Base-by-base conservation (phyloP, 768 basidiomycete genomes). In the Russula brevipes region DNA sequence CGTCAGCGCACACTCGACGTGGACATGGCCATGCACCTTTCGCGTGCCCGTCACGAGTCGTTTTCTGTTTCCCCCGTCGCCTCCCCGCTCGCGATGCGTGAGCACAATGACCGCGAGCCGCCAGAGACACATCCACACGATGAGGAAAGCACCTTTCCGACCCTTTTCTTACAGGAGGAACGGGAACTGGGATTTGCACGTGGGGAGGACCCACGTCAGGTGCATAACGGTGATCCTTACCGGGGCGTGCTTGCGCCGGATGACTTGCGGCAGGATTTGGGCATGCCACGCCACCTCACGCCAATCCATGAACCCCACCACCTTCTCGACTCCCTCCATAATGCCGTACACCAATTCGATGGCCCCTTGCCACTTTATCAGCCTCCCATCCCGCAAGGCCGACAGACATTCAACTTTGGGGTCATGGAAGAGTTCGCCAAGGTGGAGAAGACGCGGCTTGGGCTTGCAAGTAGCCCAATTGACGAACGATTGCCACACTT, bases 1-100 rank as follows among this genome's bases (percentile, higher is more conserved):
- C 85, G 94, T 19, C 94, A 98, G 78, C 83, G 89, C 41, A 86
- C 91, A 6, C 91, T 97, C 87, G 95, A 98, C 70, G 91, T 91
- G 0, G 94, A 95, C 70, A 92, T 93, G 89, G 91, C 89, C 57
- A 81, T 91, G 71, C 87, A 89, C 38, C 82, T 89, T 46, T 88
- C 87, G 30, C 80, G 83, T 24, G 89, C 88, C 1, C 82, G 90
- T 24, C 79, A 86, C 63, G 85, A 85, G 55, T 87, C 87, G 0
- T 69, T 84, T 7, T 68, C 67, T 7, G 73, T 65, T 30, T 63
- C 66, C 6, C 63, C 70, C 14, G 60, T 76, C 4, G 49, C 69
- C 57, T 71, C 70, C 11, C 74, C 77, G 0, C 64, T 73, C 14
- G 72, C 79, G 31, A 68, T 76, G 12, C 73, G 76, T 8, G 57